These are phyloP conservation scores for Candida wancherniae DNA, from an alignment of 805 yeast species.

Conservation along the genomic window DNA sequence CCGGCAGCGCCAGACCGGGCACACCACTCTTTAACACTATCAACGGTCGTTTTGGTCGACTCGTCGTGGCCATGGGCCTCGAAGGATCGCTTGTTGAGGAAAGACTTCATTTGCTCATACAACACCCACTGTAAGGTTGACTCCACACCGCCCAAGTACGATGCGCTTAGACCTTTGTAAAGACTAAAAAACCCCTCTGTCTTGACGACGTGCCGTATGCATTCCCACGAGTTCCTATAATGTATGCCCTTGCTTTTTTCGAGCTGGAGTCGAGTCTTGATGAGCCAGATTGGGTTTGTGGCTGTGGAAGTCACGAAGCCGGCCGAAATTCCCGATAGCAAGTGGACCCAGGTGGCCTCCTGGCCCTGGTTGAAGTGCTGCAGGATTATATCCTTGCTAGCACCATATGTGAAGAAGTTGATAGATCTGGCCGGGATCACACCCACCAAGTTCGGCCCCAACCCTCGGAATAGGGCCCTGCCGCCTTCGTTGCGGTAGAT, in stretches of 20 bases:
- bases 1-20: constrained; percentile 98
- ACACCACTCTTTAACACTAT: constrained; percentile 79
- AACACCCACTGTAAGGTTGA: constrained; percentile 94
- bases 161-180: constrained; percentile 89
- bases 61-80: constrained; percentile 28
- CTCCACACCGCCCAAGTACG: constrained; percentile 89
- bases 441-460: constrained; percentile 95
- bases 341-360: constrained; percentile 81
- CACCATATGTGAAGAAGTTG: constrained; percentile 94
- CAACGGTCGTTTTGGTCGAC: constrained; percentile 42
- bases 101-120: constrained; percentile 86
- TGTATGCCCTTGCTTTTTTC: constrained; percentile 66
- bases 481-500: constrained; percentile 78
- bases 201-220: constrained; percentile 61
- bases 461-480: constrained; percentile 83
- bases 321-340: constrained; percentile 82
- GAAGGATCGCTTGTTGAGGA: constrained; percentile 51
- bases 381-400: constrained; percentile 76
- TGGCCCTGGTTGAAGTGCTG: constrained; percentile 62
- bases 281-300: constrained; percentile 96
- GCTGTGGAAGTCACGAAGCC: constrained; percentile 94
- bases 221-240: constrained; percentile 83
- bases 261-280: constrained; percentile 89
- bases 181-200: constrained; percentile 78
- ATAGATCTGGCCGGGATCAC: constrained; percentile 97